A percentile compares a stretch with the other conserved stretches of the same genome.
Evolutionary conservation across 805 yeast genomes (phyloP).

Genomic region (Nematodospora valgi): DNA sequence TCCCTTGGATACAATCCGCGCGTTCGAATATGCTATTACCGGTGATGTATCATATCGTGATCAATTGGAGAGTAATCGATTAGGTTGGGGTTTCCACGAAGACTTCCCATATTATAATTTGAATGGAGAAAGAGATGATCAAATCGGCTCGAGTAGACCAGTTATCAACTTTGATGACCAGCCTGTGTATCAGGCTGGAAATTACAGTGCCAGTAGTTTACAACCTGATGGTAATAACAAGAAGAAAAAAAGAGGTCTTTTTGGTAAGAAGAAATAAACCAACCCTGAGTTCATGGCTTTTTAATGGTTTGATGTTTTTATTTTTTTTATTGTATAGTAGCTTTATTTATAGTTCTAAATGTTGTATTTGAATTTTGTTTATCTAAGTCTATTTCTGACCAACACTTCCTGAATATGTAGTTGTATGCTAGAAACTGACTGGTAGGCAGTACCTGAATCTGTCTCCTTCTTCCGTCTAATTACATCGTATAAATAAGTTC

Average conservation of each 20-base stretch:
- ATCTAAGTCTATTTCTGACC: neutral
- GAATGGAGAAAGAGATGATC: constrained; percentile 19
- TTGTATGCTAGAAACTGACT: no score
- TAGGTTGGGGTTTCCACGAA: constrained; percentile 87
- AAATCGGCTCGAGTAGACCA: constrained; percentile 28
- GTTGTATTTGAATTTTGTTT: neutral
- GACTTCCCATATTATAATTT: constrained; percentile 59
- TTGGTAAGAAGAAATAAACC: constrained; percentile 52
- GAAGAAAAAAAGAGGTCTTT: constrained; percentile 64
- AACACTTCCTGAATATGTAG: no score
- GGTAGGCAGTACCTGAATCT: no score
- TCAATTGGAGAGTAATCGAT: constrained; percentile 70
- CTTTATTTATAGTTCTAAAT: neutral
- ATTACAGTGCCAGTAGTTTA: constrained; percentile 51
- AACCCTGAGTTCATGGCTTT: neutral
- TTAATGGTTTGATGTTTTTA: neutral
- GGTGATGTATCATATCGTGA: constrained; percentile 81
- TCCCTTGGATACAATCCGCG: constrained; percentile 92
- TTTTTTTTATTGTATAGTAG: neutral
- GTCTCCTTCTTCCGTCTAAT: no score
- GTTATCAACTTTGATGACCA: constrained; percentile 40
- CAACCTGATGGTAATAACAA: constrained; percentile 35
- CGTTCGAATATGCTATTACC: constrained; percentile 90
- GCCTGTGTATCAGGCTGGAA: constrained; percentile 51
- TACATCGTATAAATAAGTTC: no score